These are phyloP conservation scores for Sinapis alba DNA, from an alignment of 441 rosid genomes.

Conservation along the genomic window DNA sequence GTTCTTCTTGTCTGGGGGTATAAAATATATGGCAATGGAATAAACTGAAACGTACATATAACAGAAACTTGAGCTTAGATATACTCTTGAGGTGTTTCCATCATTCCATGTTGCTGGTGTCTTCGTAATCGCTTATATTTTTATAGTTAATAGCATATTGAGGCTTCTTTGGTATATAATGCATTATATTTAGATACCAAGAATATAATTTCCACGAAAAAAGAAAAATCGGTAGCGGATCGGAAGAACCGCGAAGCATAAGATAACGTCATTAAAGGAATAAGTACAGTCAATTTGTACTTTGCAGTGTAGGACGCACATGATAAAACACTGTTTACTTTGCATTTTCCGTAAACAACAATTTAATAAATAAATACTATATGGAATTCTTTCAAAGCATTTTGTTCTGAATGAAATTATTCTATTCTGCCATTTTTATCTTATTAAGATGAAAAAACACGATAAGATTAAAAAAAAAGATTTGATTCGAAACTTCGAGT, in stretches of 20 bases:
- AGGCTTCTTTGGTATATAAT: too few species aligned
- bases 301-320: background rate
- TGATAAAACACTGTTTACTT: background rate
- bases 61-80: too few species aligned
- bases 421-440: too few species aligned
- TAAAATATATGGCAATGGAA: background rate
- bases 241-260: too few species aligned
- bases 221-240: background rate
- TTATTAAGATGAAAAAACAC: too few species aligned
- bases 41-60: background rate
- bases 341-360: background rate
- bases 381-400: background rate
- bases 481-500: background rate
- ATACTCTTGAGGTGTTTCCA: too few species aligned
- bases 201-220: background rate
- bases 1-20: background rate
- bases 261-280: background rate
- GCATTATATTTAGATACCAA: background rate
- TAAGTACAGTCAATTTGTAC: background rate
- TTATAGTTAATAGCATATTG: too few species aligned
- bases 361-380: background rate
- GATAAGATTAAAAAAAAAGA: background rate
- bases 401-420: background rate
- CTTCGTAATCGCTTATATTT: too few species aligned
- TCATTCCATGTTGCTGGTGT: too few species aligned